Base-by-base conservation (phyloP, 1,284 basidiomycete species). In the Marasmius fiardii region DNA sequence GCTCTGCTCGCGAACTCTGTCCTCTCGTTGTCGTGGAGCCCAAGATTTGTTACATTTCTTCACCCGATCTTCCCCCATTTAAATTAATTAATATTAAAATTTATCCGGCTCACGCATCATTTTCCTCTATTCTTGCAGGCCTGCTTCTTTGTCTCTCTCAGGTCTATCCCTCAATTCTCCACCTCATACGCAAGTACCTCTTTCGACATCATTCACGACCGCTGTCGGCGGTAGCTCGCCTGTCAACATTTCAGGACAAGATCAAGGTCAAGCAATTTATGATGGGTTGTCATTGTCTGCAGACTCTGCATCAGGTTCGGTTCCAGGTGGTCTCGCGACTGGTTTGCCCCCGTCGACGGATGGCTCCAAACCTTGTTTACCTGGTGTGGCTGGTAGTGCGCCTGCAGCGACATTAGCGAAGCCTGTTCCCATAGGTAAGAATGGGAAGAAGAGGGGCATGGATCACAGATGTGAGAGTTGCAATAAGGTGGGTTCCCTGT, bases 401-500 rank as follows among this genome's bases (percentile, higher is more conserved):
- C 44, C 53, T 20, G 37, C 21, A 23, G 21, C 33, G 48, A 49
- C 20, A 33, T 52, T 23, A 57, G 66, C 37, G 58, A 72, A 71
- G 2, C 68, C 77, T 43, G 77, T 77, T 48, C 70, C 79, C 43
- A 77, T 74, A 53, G 67, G 65, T 10, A 81, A 74, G 63, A 71
- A 69, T 33, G 78, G 78, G 52, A 88, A 83, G 75, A 92, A 90
- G 73, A 84, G 88, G 63, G 89, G 92, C 5, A 83, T 87, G 60
- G 88, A 92, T 59, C 95, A 94, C 76, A 89, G 88, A 64, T 98
- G 95, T 72, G 95, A 97, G 75, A 92, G 85, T 66, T 95, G 93
- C 68, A 86, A 87, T 35, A 95, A 95, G 86, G 92, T 88, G 59
- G 45, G 64, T 64, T 47, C 53, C 20, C 44, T 16, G 34, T 39